Base-by-base conservation (phyloP, 2,329 filamentous ascomycete genomes). In the Ophiostoma ulmi region DNA sequence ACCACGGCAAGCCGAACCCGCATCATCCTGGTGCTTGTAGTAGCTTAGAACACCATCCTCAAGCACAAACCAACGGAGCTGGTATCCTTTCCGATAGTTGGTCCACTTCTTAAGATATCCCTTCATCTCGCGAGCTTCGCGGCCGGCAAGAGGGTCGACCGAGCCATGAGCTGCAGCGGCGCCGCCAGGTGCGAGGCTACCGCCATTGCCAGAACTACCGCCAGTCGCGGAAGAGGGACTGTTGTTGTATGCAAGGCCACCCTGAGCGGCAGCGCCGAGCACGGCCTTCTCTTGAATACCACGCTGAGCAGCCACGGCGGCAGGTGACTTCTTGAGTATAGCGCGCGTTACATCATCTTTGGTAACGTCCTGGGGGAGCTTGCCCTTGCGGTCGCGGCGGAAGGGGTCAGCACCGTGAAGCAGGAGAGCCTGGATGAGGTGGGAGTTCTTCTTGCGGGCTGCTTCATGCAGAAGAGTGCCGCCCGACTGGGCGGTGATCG, bases 71-170 rank as follows among this genome's bases (percentile, higher is more conserved):
- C 94, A 99, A 72, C 95, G 87, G 74, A 99, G 80, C 81, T 99
- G 97, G 82, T 97, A 99, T 10, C 95, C 95, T 78, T 92, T 94
- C 31, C 94, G 94, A 79, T 99, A 99, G 79, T 99, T 99, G 67
- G 95, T 99, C 95, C 95, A 99, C 80, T 99, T 99, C 82, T 97
- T 98, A 71, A 99, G 84, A 79, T 98, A 99, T 7, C 95, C 95
- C 82, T 97, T 97, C 92, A 99, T 98, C 80, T 98, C 94, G 67
- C 94, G 87, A 22, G 92, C 91, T 77, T 99, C 95, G 75, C 94
- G 93, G 20, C 91, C 90, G 36, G 91, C 91, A 72, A 89, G 79
- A 26, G 87, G 83, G 74, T 91, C 86, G 1, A 22, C 35, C 35
- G 63, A 65, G 35, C 20, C 35, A 68, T 7, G 48, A 64, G n/a